A percentile compares a stretch with the other conserved stretches of the same genome.
These are phyloP conservation scores for Hura crepitans DNA, from an alignment of 441 rosid species.

Conservation along the genomic window DNA sequence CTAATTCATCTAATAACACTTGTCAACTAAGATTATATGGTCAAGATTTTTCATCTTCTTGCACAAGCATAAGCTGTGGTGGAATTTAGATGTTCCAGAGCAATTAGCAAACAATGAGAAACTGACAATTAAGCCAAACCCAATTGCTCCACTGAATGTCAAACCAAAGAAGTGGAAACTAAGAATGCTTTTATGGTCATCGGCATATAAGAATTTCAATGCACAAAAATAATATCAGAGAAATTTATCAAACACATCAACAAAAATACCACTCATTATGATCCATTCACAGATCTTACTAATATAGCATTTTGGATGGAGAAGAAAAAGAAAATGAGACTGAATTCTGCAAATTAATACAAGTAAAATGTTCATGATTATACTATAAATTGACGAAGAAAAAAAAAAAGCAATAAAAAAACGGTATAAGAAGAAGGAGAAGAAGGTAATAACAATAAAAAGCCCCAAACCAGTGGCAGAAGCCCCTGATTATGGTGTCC, in stretches of 20 bases:
- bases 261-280: neutral
- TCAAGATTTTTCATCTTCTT: neutral
- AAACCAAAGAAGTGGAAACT: neutral
- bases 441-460: slow-evolving; percentile 35
- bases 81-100: no score
- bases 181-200: neutral
- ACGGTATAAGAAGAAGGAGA: slow-evolving; percentile 34
- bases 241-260: neutral
- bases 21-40: neutral
- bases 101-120: neutral
- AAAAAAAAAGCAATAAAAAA: slow-evolving; percentile 10
- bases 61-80: no score
- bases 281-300: neutral
- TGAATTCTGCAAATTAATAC: slow-evolving; percentile 41
- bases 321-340: slow-evolving; percentile 15
- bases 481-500: slow-evolving; percentile 32
- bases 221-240: neutral
- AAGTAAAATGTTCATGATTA: slow-evolving; percentile 47
- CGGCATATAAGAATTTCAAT: neutral
- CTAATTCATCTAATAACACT: neutral
- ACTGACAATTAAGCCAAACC: neutral
- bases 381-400: slow-evolving; percentile 36
- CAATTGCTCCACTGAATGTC: neutral
- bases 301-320: neutral
- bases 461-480: slow-evolving; percentile 33